phyloP scores from a whole-genome alignment of 768 basidiomycete genomes.

The Phlebiopsis gigantea region DNA sequence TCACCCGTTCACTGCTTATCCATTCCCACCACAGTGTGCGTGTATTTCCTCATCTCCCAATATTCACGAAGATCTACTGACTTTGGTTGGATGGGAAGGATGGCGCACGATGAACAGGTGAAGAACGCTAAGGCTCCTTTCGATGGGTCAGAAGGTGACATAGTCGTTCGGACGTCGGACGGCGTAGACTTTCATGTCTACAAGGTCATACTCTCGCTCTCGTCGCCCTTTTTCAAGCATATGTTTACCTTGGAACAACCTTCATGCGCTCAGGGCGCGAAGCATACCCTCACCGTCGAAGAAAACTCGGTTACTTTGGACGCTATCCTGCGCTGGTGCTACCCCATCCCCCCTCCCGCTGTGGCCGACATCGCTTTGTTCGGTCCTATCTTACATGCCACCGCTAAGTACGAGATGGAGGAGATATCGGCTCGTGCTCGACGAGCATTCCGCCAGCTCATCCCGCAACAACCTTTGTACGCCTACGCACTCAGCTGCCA shows the following conservation, averaged over 20 bases:
- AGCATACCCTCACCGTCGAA: slow-evolving; percentile 1
- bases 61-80: no score
- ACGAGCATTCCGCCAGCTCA: neutral
- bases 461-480: slow-evolving; percentile 5
- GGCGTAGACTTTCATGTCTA: slow-evolving; percentile 41
- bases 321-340: slow-evolving; percentile 19
- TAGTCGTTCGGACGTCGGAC: slow-evolving; percentile 35
- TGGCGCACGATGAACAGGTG: neutral
- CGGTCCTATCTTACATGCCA: slow-evolving; percentile 18
- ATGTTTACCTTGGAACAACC: slow-evolving; percentile 9
- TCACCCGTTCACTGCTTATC: neutral
- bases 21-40: no score
- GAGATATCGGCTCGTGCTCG: slow-evolving; percentile 5
- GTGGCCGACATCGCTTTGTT: slow-evolving; percentile 6
- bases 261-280: neutral
- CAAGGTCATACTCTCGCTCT: slow-evolving; percentile 49
- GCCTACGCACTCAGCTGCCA: slow-evolving; percentile 15
- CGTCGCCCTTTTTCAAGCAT: slow-evolving; percentile 30
- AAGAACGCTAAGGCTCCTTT: neutral
- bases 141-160: slow-evolving; percentile 11
- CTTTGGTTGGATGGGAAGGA: no score
- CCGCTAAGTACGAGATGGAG: slow-evolving; percentile 24
- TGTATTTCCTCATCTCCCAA: no score
- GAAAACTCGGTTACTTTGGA: slow-evolving; percentile 19
- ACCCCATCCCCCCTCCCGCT: slow-evolving; percentile 15